These are phyloP conservation scores for Cicer judaicum DNA, from an alignment of 306 rosid genomes.

Conservation along the genomic window DNA sequence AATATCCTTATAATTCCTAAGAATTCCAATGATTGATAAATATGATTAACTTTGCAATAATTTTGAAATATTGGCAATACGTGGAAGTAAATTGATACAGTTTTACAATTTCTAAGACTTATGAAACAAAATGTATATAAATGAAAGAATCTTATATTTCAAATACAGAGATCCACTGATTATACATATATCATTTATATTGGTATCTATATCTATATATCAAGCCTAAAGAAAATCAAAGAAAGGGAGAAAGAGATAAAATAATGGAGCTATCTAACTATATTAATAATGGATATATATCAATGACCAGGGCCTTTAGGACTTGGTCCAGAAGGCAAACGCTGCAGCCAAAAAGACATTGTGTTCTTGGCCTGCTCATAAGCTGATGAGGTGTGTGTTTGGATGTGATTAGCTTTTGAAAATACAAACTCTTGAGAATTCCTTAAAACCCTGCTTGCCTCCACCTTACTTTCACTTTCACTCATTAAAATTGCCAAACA, in stretches of 20 bases:
- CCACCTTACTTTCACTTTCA: constrained; percentile 36
- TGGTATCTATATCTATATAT: not conserved
- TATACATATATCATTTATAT: not conserved
- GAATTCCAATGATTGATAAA: too few species aligned
- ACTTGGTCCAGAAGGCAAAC: constrained; percentile 67
- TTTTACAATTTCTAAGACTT: not conserved
- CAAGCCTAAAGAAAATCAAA: not conserved
- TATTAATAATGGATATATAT: not conserved
- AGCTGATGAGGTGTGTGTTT: constrained; percentile 21
- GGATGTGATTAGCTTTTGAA: constrained; percentile 42
- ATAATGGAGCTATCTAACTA: constrained; percentile 20
- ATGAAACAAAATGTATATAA: constrained; percentile 8
- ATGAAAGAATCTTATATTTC: constrained; percentile 27
- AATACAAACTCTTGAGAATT: constrained; percentile 43
- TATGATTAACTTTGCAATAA: too few species aligned
- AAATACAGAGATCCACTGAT: constrained; percentile 7
- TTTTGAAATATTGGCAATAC: too few species aligned
- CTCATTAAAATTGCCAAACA: constrained; percentile 31
- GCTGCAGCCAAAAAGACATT: constrained; percentile 55
- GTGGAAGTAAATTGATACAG: too few species aligned
- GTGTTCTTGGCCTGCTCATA: constrained; percentile 46
- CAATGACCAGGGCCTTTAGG: constrained; percentile 64
- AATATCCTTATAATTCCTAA: too few species aligned
- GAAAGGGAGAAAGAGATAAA: not conserved
- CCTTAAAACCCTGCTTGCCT: constrained; percentile 46